phyloP scores from a whole-genome alignment of 176 grass and related monocot genomes.

The Typha latifolia region DNA sequence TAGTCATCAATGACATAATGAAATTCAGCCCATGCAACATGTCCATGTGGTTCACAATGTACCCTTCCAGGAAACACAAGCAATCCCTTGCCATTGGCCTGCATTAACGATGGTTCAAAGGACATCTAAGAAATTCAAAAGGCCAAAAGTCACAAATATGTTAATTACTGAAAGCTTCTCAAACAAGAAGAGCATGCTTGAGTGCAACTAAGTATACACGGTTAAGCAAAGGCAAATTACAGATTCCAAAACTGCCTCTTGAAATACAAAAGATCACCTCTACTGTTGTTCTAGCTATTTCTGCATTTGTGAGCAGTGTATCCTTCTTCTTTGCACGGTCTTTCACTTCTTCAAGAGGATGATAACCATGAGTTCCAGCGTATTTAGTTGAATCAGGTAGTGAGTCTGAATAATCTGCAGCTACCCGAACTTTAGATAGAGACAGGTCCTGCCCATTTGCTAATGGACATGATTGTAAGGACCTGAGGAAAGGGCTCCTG shows the following conservation, averaged over 20 bases:
- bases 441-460: conserved; percentile 33
- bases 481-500: conserved; percentile 51
- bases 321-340: conserved; percentile 70
- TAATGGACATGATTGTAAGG: conserved; percentile 38
- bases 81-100: conserved; percentile 84
- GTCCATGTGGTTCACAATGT: conserved; percentile 79
- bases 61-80: conserved; percentile 85
- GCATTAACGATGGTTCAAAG: conserved; percentile 14
- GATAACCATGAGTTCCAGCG: conserved; percentile 53
- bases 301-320: conserved; percentile 63
- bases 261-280: conserved; percentile 49
- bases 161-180: too few species aligned
- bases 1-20: conserved; percentile 79
- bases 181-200: not conserved
- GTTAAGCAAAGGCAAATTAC: not conserved
- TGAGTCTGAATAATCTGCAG: conserved; percentile 91
- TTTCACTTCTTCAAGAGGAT: conserved; percentile 97
- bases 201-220: not conserved
- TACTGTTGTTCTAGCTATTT: conserved; percentile 82
- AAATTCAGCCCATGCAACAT: conserved; percentile 72
- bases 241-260: not conserved
- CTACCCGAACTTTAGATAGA: conserved; percentile 57
- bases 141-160: too few species aligned
- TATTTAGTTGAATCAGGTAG: conserved; percentile 66
- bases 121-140: too few species aligned